Conservation (phyloP, 2,329 filamentous ascomycete genomes). For the Aspergillus japonicus region DNA sequence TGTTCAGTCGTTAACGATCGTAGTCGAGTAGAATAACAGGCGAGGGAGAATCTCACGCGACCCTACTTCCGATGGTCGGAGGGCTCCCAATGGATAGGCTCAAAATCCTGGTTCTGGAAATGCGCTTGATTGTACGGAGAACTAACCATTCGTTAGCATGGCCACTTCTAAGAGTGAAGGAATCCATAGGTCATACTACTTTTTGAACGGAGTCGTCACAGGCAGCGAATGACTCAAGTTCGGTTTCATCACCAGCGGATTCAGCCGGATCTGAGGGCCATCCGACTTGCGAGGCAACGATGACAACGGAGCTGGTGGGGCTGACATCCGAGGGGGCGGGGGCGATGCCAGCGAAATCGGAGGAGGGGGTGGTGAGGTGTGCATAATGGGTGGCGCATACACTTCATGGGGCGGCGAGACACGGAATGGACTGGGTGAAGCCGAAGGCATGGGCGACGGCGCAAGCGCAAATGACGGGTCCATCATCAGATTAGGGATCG, state of each 20-base stretch:
- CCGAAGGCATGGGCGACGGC: conserved; percentile 32
- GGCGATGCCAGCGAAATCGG: conserved; percentile 28
- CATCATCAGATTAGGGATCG: conserved; percentile 41
- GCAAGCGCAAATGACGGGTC: conserved; percentile 33
- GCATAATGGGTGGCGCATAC: conserved; percentile 32
- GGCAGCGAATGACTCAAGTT: conserved; percentile 42
- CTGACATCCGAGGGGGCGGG: conserved; percentile 26
- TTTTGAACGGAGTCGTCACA: conserved; percentile 43
- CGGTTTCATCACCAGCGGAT: conserved; percentile 42
- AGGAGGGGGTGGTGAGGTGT: conserved; percentile 25
- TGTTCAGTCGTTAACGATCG: conserved; percentile 3
- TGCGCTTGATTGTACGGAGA: conserved; percentile 48
- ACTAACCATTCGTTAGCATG: conserved; percentile 24
- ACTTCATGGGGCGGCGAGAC: conserved; percentile 36
- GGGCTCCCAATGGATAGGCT: conserved; percentile 48
- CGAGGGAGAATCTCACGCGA: not conserved
- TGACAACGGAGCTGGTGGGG: conserved; percentile 33
- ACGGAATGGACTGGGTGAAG: conserved; percentile 30
- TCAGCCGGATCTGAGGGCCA: conserved; percentile 43
- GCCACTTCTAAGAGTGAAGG: not conserved
- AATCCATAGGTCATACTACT: conserved; percentile 29
- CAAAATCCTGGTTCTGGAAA: conserved; percentile 47
- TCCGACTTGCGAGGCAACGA: conserved; percentile 36
- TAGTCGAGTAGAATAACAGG: not conserved
- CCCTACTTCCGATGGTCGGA: conserved; percentile 34